Conservation (phyloP, 106 monocot genomes). For the Agapanthus africanus region DNA sequence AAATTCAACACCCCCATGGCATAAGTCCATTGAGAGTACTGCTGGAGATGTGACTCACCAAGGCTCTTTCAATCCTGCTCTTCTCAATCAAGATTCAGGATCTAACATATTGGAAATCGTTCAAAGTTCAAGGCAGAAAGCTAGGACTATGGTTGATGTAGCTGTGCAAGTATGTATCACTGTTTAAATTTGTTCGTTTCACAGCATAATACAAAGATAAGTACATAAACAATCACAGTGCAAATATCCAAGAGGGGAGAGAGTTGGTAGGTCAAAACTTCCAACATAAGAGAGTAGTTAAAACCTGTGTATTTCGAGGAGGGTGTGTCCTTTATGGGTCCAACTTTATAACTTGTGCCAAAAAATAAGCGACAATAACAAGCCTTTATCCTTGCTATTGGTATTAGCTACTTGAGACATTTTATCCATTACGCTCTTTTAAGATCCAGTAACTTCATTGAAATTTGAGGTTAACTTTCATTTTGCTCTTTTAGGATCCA, state of each 20-base stretch:
- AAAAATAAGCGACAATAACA: not conserved
- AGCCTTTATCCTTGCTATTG: not conserved
- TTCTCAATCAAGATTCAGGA: constrained; percentile 42
- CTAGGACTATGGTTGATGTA: constrained; percentile 73
- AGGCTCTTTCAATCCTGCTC: constrained; percentile 36
- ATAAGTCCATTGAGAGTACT: constrained; percentile 37
- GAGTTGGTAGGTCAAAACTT: no score
- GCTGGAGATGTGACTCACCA: constrained; percentile 26
- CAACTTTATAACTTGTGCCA: no score
- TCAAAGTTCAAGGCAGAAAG: constrained; percentile 59
- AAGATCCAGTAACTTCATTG: not conserved
- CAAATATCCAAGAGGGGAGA: no score
- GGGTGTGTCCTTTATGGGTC: no score
- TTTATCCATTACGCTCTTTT: not conserved
- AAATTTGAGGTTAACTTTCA: not conserved
- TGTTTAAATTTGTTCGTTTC: no score
- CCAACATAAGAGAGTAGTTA: no score
- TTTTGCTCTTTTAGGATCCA: no score
- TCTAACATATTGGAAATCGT: constrained; percentile 69
- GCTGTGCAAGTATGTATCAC: constrained; percentile 51
- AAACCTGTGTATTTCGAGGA: no score
- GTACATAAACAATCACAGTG: no score
- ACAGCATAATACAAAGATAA: no score
- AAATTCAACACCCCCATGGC: constrained; percentile 37
- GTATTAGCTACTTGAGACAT: not conserved